Base-by-base conservation (phyloP, 2,329 filamentous ascomycete genomes). In the Colletotrichum brevisporum region DNA sequence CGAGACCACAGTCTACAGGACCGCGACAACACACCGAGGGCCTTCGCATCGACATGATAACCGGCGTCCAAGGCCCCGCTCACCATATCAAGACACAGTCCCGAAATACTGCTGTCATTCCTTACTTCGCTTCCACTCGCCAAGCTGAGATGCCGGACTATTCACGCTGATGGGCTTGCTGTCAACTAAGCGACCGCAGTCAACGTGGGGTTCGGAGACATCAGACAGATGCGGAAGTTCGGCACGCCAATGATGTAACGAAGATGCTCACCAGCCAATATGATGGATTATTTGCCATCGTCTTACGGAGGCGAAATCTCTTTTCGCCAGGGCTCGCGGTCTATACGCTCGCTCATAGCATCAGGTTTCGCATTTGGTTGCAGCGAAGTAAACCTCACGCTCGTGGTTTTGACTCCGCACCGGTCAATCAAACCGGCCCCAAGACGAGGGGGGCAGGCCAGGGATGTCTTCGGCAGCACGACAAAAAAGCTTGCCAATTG, bases 321-420 rank as follows among this genome's bases (percentile, higher is more conserved):
- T 50, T 50, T 3, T 50, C 47, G 8, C 8, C 6, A 8, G 21
- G 10, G 18, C 45, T 18, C 16, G 39, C 27, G 27, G 61, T 65
- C 54, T 50, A 24, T 31, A 55, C 21, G 41, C 48, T 64, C 54
- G 47, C 6, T 18, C 26, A 13, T 15, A 26, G 41, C 21, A 16
- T 45, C 41, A n/a, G 15, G 61, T 69, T 47, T 65, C 61, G 41
- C 52, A n/a, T 54, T 21, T 48, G 61, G 48, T 39, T 12, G 26
- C 50, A 27, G 31, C 54, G 26, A 24, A 16, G 13, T 39, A 18
- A 12, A 50, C 54, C 16, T 26, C 47, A 50, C 48, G 39, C 43
- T 54, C 57, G 27, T n/a, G 21, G 56, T 61, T 50, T 54, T 36
- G 52, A 52, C 59, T 55, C 65, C 53, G 65, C 60, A 68, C 59